phyloP scores from a whole-genome alignment of 2,329 filamentous ascomycete genomes.

The Paracoccidioides lutzii region DNA sequence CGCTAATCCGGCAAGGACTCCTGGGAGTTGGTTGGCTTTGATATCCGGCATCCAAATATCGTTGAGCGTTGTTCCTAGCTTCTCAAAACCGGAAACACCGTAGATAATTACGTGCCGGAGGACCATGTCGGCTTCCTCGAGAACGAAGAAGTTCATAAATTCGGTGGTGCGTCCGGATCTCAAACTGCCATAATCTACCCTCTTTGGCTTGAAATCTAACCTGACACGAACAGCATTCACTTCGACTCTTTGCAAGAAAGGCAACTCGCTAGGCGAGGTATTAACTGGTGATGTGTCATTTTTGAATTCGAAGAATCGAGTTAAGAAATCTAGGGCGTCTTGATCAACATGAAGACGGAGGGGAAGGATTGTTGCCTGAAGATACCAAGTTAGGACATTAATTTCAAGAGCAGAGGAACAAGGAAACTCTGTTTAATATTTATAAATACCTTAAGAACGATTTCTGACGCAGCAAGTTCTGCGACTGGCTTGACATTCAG shows the following conservation, averaged over 20 bases:
- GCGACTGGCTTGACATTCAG: slow-evolving; percentile 77
- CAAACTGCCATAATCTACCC: slow-evolving; percentile 88
- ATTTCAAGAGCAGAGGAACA: not conserved
- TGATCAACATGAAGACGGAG: slow-evolving; percentile 90
- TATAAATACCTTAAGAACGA: slow-evolving; percentile 56
- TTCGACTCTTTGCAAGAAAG: slow-evolving; percentile 83
- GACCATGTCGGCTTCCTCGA: slow-evolving; percentile 77
- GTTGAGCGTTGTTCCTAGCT: slow-evolving; percentile 77
- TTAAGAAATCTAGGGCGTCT: slow-evolving; percentile 93
- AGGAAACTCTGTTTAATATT: not conserved
- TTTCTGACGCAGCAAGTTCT: slow-evolving; percentile 74
- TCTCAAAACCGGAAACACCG: slow-evolving; percentile 80
- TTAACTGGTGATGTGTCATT: slow-evolving; percentile 45
- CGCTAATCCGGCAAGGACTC: slow-evolving; percentile 76
- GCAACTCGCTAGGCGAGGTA: slow-evolving; percentile 54
- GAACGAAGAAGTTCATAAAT: slow-evolving; percentile 95
- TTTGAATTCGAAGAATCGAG: slow-evolving; percentile 95
- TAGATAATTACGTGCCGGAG: slow-evolving; percentile 86
- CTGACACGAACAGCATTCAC: slow-evolving; percentile 71
- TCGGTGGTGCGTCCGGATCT: slow-evolving; percentile 90
- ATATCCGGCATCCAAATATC: slow-evolving; percentile 96
- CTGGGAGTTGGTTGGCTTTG: slow-evolving; percentile 73
- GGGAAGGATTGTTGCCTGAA: slow-evolving; percentile 58
- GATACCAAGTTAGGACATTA: slow-evolving; percentile 10
- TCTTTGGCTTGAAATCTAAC: slow-evolving; percentile 94